Evolutionary conservation across 352 stramenopile species (phyloP).

Genomic region (Plasmopara viticola): DNA sequence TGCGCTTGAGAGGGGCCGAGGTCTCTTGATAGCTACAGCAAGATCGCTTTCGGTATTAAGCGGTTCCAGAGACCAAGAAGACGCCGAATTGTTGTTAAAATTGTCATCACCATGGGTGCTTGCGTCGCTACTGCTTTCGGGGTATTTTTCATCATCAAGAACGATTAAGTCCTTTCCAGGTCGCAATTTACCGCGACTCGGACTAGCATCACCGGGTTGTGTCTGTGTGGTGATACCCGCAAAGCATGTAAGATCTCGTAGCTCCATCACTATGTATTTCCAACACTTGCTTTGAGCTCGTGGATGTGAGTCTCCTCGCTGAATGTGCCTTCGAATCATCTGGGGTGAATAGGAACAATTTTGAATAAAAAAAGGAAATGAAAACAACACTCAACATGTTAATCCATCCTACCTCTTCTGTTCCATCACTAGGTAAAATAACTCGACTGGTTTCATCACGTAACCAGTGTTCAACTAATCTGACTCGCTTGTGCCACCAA

Average conservation of each 20-base stretch:
- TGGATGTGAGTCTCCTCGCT: slow-evolving; percentile 64
- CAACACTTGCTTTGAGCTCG: slow-evolving; percentile 65
- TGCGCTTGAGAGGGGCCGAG: slow-evolving; percentile 18
- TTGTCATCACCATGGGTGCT: slow-evolving; percentile 16
- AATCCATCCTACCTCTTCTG: slow-evolving; percentile 43
- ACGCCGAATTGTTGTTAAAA: slow-evolving; percentile 22
- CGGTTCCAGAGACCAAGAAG: slow-evolving; percentile 18
- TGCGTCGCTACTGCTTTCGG: slow-evolving; percentile 13
- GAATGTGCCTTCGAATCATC: slow-evolving; percentile 65
- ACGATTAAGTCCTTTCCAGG: slow-evolving; percentile 76
- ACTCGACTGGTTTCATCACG: slow-evolving; percentile 49
- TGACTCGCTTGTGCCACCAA: slow-evolving; percentile 69
- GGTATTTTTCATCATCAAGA: slow-evolving; percentile 37
- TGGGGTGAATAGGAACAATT: slow-evolving; percentile 11
- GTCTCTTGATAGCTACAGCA: slow-evolving; percentile 7
- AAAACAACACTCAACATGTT: background rate
- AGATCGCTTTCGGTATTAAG: slow-evolving; percentile 18
- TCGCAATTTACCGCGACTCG: slow-evolving; percentile 64
- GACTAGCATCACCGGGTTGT: slow-evolving; percentile 33
- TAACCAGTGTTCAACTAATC: slow-evolving; percentile 66
- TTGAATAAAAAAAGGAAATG: background rate
- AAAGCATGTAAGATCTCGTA: slow-evolving; percentile 59
- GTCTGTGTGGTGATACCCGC: slow-evolving; percentile 9
- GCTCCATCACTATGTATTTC: slow-evolving; percentile 72
- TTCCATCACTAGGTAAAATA: slow-evolving; percentile 58